phyloP scores from a whole-genome alignment of 345 rosid species.

The Gossypium stocksii region DNA sequence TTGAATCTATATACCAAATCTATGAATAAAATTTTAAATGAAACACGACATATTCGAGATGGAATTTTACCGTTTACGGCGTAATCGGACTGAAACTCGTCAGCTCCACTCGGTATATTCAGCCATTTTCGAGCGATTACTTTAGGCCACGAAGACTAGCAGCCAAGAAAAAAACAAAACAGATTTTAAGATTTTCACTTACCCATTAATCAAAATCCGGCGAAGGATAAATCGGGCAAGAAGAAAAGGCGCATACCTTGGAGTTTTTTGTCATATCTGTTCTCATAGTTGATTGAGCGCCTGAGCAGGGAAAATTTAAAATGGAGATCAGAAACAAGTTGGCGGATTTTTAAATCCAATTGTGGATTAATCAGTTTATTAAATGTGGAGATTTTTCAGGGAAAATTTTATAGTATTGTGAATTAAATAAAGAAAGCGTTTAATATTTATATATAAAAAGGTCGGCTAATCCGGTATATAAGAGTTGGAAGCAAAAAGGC shows the following conservation, averaged over 20 bases:
- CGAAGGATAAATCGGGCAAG: neutral
- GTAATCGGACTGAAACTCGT: constrained; percentile 73
- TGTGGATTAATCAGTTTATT: neutral
- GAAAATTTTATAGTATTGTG: neutral
- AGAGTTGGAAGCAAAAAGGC: constrained; percentile 17
- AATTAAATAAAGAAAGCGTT: neutral
- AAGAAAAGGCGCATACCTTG: constrained; percentile 36
- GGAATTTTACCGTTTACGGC: constrained; percentile 40
- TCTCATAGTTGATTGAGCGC: constrained; percentile 31
- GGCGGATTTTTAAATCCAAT: neutral
- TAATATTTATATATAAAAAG: constrained; percentile 7
- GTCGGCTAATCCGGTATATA: constrained; percentile 14
- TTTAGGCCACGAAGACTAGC: constrained; percentile 75
- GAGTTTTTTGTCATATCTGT: constrained; percentile 45
- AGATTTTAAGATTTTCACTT: neutral
- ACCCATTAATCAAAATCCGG: neutral
- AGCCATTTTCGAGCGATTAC: constrained; percentile 77
- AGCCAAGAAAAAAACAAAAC: neutral
- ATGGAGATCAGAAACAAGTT: constrained; percentile 17
- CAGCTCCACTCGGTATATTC: constrained; percentile 59
- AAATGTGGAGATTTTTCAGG: neutral
- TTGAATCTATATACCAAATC: neutral
- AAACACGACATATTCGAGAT: constrained; percentile 4
- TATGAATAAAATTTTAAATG: neutral
- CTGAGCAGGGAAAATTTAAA: constrained; percentile 25